These are phyloP conservation scores for Thamnidium elegans DNA, from an alignment of 192 early-diverging fungal species.

Conservation along the genomic window DNA sequence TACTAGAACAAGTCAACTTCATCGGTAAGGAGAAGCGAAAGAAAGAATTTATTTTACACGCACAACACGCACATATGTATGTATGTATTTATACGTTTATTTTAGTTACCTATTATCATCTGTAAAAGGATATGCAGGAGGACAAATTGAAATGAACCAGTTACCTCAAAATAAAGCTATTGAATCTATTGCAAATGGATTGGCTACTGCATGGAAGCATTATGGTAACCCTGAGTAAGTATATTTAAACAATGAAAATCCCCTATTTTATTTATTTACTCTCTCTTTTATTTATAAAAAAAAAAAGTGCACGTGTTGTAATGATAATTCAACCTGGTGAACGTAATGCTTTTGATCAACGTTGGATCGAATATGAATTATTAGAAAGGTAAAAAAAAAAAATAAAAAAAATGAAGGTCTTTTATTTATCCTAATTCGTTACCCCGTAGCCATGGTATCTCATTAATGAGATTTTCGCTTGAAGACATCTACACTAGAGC, in stretches of 20 bases:
- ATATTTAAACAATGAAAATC: not conserved
- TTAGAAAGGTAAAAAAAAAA: too few relatives aligned
- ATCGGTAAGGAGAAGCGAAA: slow-evolving; percentile 53
- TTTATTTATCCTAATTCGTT: too few relatives aligned
- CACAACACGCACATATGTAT: too few relatives aligned
- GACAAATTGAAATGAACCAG: slow-evolving; percentile 38
- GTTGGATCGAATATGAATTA: slow-evolving; percentile 81
- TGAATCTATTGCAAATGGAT: slow-evolving; percentile 64
- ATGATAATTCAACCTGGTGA: slow-evolving; percentile 94
- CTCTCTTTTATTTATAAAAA: not conserved
- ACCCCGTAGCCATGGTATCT: slow-evolving; percentile 63
- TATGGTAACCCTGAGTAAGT: slow-evolving; percentile 57
- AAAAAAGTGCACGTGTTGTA: slow-evolving; percentile 64
- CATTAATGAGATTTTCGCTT: slow-evolving; percentile 61
- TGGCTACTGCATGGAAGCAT: slow-evolving; percentile 66
- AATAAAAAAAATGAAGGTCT: too few relatives aligned
- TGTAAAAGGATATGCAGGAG: slow-evolving; percentile 42
- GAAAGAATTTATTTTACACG: too few relatives aligned
- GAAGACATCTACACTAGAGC: slow-evolving; percentile 67
- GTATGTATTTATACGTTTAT: slow-evolving; percentile 1
- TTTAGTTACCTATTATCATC: slow-evolving; percentile 49
- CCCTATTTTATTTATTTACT: not conserved
- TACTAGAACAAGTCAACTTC: slow-evolving; percentile 68
- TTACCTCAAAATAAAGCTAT: slow-evolving; percentile 71
- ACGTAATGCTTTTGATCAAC: slow-evolving; percentile 91